Conservation (phyloP, 345 rosid genomes). For the Brassica juncea region DNA sequence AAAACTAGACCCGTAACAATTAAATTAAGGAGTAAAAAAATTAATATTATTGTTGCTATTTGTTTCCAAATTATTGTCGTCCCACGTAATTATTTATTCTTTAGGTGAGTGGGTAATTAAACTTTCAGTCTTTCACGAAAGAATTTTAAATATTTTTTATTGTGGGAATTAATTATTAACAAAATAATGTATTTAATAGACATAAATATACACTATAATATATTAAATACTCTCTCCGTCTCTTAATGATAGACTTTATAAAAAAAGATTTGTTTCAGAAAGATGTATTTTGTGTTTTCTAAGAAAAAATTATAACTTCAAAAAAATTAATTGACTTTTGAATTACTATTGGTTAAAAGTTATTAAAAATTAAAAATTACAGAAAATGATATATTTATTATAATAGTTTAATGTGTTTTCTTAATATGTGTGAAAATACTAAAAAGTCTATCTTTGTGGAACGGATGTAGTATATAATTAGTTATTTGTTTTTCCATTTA, state of each 20-base stretch:
- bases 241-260: no score
- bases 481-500: neutral
- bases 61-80: neutral
- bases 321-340: no score
- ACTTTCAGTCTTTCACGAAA: neutral
- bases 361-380: no score
- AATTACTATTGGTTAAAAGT: no score
- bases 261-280: no score
- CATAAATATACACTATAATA: neutral
- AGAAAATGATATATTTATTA: no score
- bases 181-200: neutral
- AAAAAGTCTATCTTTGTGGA: no score
- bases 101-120: neutral
- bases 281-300: no score
- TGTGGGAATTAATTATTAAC: neutral
- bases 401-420: no score
- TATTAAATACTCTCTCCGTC: neutral
- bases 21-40: neutral
- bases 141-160: neutral
- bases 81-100: neutral
- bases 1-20: neutral
- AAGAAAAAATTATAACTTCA: no score
- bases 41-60: neutral
- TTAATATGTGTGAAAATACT: no score
- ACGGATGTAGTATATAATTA: neutral